Percentiles rank a stretch among this genome's conserved stretches.
Evolutionary conservation across 2,329 filamentous ascomycete genomes (phyloP).

Genomic region (Lasiodiplodia theobromae): DNA sequence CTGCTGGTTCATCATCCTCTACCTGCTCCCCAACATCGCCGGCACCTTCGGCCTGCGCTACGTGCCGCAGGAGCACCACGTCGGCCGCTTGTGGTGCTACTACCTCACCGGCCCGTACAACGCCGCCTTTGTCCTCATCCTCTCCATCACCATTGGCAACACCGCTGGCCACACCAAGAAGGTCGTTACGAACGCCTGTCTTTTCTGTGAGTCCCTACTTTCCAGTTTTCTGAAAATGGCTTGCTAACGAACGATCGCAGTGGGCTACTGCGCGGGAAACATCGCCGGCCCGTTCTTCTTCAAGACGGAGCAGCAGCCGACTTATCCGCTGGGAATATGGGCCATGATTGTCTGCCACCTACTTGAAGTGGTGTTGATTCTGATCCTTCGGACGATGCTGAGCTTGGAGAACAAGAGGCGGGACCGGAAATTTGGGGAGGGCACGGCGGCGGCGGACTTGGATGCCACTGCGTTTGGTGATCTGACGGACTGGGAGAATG

Average conservation of each 20-base stretch:
- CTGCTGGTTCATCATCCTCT: slow-evolving; percentile 30
- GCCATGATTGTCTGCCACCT: slow-evolving; percentile 64
- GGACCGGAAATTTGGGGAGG: slow-evolving; percentile 56
- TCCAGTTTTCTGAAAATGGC: background rate
- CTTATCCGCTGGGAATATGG: slow-evolving; percentile 61
- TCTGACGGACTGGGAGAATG: slow-evolving; percentile 31
- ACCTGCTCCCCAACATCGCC: slow-evolving; percentile 57
- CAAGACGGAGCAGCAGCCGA: slow-evolving; percentile 59
- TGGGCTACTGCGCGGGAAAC: slow-evolving; percentile 67
- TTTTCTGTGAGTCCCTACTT: slow-evolving; percentile 50
- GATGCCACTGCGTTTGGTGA: slow-evolving; percentile 30
- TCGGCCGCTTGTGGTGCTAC: slow-evolving; percentile 66
- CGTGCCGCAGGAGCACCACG: slow-evolving; percentile 57
- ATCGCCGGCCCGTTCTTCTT: slow-evolving; percentile 71
- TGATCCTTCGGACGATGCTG: slow-evolving; percentile 55
- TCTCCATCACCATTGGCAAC: slow-evolving; percentile 59
- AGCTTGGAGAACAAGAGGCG: slow-evolving; percentile 58
- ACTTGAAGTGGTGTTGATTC: slow-evolving; percentile 58
- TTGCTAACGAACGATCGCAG: background rate
- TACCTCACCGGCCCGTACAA: slow-evolving; percentile 64
- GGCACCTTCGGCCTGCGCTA: slow-evolving; percentile 66
- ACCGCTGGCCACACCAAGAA: slow-evolving; percentile 50
- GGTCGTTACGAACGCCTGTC: slow-evolving; percentile 67
- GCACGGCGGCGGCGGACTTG: slow-evolving; percentile 56
- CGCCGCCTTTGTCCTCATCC: slow-evolving; percentile 60